These are phyloP conservation scores for Mangifera indica DNA, from an alignment of 345 rosid genomes.

Conservation along the genomic window DNA sequence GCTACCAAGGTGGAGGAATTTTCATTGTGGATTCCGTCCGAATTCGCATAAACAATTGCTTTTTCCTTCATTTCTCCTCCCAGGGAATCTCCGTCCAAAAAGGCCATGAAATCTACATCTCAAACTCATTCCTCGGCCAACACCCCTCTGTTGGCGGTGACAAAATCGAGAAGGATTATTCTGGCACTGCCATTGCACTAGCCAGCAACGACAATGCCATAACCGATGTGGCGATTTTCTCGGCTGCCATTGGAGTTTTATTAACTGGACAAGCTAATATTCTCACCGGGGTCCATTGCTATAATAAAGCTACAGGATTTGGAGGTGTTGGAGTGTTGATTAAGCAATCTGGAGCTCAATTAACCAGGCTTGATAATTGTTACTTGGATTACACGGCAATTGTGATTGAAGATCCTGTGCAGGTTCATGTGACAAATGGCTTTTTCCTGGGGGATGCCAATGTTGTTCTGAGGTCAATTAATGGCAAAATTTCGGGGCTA, in stretches of 20 bases:
- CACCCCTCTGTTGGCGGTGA: slow-evolving; percentile 61
- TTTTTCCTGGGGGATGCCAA: slow-evolving; percentile 64
- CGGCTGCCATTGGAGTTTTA: slow-evolving; percentile 55
- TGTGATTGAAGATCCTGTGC: slow-evolving; percentile 60
- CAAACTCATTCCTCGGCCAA: slow-evolving; percentile 58
- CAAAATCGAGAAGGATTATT: slow-evolving; percentile 39
- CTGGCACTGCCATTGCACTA: slow-evolving; percentile 67
- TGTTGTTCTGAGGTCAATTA: slow-evolving; percentile 43
- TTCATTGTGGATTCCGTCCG: slow-evolving; percentile 51
- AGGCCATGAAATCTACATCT: slow-evolving; percentile 73
- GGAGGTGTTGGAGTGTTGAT: slow-evolving; percentile 68
- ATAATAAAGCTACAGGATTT: slow-evolving; percentile 64
- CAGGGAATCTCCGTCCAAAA: slow-evolving; percentile 53
- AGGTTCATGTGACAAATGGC: slow-evolving; percentile 61
- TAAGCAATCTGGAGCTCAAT: slow-evolving; percentile 27
- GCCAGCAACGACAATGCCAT: slow-evolving; percentile 60
- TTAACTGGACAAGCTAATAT: slow-evolving; percentile 62
- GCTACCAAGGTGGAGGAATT: slow-evolving; percentile 59
- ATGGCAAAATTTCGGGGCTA: slow-evolving; percentile 50
- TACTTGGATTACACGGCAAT: slow-evolving; percentile 62
- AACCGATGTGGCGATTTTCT: slow-evolving; percentile 60
- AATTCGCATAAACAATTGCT: slow-evolving; percentile 48
- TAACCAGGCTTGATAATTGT: slow-evolving; percentile 64
- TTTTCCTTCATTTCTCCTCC: slow-evolving; percentile 65
- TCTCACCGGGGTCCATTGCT: slow-evolving; percentile 63